These are phyloP conservation scores for Asclepias syriaca DNA, from an alignment of 257 asterid species.

Conservation along the genomic window DNA sequence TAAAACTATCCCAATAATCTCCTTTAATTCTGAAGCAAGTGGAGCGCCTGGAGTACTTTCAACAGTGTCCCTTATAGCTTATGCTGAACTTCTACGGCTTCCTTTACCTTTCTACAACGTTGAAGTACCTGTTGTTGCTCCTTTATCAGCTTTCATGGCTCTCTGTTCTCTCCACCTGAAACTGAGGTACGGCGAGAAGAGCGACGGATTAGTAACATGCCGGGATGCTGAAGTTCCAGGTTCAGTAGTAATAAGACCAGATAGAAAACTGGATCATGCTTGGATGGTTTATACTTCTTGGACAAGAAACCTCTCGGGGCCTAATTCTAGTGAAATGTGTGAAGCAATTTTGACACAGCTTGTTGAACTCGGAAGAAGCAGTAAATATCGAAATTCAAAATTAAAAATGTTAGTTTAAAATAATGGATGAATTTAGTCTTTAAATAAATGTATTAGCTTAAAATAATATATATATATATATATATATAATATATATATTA, in stretches of 20 bases:
- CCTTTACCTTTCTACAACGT: conserved; percentile 32
- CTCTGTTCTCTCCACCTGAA: conserved; percentile 67
- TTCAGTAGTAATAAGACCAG: conserved; percentile 72
- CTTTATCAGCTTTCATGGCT: conserved; percentile 76
- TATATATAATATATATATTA: too few species aligned
- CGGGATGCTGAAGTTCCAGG: conserved; percentile 98
- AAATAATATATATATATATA: too few species aligned
- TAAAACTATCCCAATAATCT: conserved; percentile 60
- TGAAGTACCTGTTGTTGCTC: conserved; percentile 72
- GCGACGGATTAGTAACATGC: conserved; percentile 91
- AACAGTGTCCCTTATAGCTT: conserved; percentile 82
- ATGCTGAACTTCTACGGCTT: conserved; percentile 78
- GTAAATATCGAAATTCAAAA: conserved; percentile 8
- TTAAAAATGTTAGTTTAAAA: too few species aligned
- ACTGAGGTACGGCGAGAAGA: conserved; percentile 86
- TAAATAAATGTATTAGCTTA: too few species aligned
- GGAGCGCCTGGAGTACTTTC: conserved; percentile 58
- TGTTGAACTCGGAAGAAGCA: conserved; percentile 49
- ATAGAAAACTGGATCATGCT: conserved; percentile 70
- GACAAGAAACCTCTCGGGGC: conserved; percentile 50
- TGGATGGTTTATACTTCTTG: conserved; percentile 94
- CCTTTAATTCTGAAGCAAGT: conserved; percentile 79
- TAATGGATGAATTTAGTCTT: too few species aligned
- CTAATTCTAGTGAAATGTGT: conserved; percentile 71
- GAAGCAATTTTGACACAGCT: conserved; percentile 81